A percentile compares a stretch with the other conserved stretches of the same genome.
These are phyloP conservation scores for Pseudopyrenochaeta lycopersici DNA, from an alignment of 2,329 filamentous ascomycete genomes.

Conservation along the genomic window DNA sequence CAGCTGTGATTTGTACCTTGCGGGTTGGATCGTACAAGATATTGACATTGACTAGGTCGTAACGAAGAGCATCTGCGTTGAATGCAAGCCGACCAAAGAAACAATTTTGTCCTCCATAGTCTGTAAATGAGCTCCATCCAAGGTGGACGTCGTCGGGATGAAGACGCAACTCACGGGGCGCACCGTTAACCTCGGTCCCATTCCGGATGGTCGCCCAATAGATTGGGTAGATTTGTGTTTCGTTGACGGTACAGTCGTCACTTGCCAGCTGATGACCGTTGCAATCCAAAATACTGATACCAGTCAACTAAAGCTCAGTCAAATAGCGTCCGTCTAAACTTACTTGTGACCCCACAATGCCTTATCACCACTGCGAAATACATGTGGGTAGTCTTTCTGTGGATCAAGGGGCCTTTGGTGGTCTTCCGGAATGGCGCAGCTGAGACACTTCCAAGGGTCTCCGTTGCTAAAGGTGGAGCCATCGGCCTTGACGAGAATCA, in stretches of 20 bases:
- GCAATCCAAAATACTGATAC: constrained; percentile 48
- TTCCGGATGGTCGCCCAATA: constrained; percentile 48
- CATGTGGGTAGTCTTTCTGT: constrained; percentile 54
- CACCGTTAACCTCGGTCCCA: constrained; percentile 42
- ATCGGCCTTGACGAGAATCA: constrained; percentile 55
- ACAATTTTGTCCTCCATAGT: constrained; percentile 28
- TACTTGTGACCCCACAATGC: constrained; percentile 40
- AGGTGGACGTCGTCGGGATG: constrained; percentile 58
- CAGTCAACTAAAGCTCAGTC: neutral
- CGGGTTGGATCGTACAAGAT: constrained; percentile 26
- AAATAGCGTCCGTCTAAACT: no score
- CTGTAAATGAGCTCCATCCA: constrained; percentile 52
- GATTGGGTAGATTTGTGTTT: constrained; percentile 53
- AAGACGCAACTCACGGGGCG: constrained; percentile 55
- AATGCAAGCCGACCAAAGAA: constrained; percentile 55
- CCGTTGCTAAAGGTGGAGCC: constrained; percentile 54
- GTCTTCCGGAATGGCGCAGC: constrained; percentile 51
- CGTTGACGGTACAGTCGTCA: constrained; percentile 50
- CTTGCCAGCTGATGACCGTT: constrained; percentile 38
- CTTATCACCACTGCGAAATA: constrained; percentile 43
- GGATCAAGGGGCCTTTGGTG: constrained; percentile 30
- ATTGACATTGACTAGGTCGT: constrained; percentile 54
- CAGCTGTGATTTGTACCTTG: neutral
- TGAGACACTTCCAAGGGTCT: constrained; percentile 60
- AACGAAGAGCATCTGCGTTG: constrained; percentile 44